A percentile compares a stretch with the other conserved stretches of the same genome.
phyloP scores from a whole-genome alignment of 2,329 filamentous ascomycete species.

The Diaporthe vexans region DNA sequence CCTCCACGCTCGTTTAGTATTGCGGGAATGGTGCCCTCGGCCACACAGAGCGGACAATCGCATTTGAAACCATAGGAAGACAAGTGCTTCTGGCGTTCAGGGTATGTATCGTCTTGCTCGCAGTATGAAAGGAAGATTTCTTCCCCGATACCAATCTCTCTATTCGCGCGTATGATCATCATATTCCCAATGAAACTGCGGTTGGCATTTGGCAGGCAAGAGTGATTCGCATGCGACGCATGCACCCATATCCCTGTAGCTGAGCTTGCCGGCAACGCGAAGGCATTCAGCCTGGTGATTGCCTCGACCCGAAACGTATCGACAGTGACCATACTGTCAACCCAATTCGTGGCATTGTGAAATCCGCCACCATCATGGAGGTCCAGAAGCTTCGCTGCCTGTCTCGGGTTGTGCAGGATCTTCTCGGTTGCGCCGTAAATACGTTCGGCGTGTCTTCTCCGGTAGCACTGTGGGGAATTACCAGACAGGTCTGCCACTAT shows the following conservation, averaged over 20 bases:
- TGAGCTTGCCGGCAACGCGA: slow-evolving; percentile 33
- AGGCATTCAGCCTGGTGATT: slow-evolving; percentile 42
- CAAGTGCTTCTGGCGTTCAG: neutral
- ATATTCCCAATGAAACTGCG: slow-evolving; percentile 51
- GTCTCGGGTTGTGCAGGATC: slow-evolving; percentile 41
- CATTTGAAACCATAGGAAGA: slow-evolving; percentile 53
- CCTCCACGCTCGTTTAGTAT: slow-evolving; percentile 45
- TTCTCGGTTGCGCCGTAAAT: slow-evolving; percentile 39
- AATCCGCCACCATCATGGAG: slow-evolving; percentile 41
- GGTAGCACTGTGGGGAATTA: neutral
- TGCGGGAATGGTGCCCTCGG: slow-evolving; percentile 46
- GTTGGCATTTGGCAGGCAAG: slow-evolving; percentile 50
- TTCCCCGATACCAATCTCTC: slow-evolving; percentile 53
- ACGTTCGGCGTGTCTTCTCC: slow-evolving; percentile 10
- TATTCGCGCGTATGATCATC: slow-evolving; percentile 52
- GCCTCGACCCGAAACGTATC: slow-evolving; percentile 43
- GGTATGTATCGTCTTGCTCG: neutral
- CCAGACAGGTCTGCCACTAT: slow-evolving; percentile 4
- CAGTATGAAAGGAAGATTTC: slow-evolving; percentile 51
- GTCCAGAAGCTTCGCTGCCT: slow-evolving; percentile 40
- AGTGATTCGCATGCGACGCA: slow-evolving; percentile 49
- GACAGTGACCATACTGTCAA: slow-evolving; percentile 41
- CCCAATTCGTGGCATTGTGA: slow-evolving; percentile 26
- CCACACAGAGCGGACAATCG: slow-evolving; percentile 54
- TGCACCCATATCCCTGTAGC: slow-evolving; percentile 49